These are phyloP conservation scores for Aspergillus piperis DNA, from an alignment of 2,329 filamentous ascomycete species.

Conservation along the genomic window DNA sequence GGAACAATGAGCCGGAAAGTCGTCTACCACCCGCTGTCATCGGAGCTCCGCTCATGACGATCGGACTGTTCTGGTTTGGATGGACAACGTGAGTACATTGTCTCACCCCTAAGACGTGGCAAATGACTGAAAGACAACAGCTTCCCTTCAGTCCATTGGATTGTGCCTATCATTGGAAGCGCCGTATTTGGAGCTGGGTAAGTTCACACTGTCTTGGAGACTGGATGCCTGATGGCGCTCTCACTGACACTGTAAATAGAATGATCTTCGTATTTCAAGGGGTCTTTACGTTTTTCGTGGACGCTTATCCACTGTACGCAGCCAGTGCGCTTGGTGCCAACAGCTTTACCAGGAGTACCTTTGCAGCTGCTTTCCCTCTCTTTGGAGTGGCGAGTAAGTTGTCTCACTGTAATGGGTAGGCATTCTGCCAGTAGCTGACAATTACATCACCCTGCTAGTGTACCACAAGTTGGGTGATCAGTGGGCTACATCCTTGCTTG, in stretches of 20 bases:
- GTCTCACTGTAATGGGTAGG: not conserved
- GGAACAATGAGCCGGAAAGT: slow-evolving; percentile 69
- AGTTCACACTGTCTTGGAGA: slow-evolving; percentile 34
- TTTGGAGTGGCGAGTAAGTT: slow-evolving; percentile 55
- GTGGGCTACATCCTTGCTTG: slow-evolving; percentile 41
- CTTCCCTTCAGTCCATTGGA: slow-evolving; percentile 62
- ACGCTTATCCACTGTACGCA: slow-evolving; percentile 47
- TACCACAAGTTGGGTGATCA: slow-evolving; percentile 40
- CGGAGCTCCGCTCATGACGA: slow-evolving; percentile 71
- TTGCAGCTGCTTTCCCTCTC: slow-evolving; percentile 73
- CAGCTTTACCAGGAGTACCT: slow-evolving; percentile 70
- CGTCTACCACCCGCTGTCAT: slow-evolving; percentile 70
- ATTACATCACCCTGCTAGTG: slow-evolving; percentile 19
- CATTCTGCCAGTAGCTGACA: not conserved
- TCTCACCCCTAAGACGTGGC: not conserved
- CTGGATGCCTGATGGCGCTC: no score
- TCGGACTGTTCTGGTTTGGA: slow-evolving; percentile 81
- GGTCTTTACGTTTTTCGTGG: slow-evolving; percentile 63
- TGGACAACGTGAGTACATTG: slow-evolving; percentile 68
- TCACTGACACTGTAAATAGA: not conserved
- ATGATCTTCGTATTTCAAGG: slow-evolving; percentile 5
- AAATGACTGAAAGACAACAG: not conserved
- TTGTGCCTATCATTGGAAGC: slow-evolving; percentile 70
- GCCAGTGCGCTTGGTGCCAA: slow-evolving; percentile 72
- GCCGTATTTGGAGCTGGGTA: slow-evolving; percentile 68